Evolutionary conservation across 1,284 basidiomycete genomes (phyloP).

Genomic region (Ceratobasidium sp.): DNA sequence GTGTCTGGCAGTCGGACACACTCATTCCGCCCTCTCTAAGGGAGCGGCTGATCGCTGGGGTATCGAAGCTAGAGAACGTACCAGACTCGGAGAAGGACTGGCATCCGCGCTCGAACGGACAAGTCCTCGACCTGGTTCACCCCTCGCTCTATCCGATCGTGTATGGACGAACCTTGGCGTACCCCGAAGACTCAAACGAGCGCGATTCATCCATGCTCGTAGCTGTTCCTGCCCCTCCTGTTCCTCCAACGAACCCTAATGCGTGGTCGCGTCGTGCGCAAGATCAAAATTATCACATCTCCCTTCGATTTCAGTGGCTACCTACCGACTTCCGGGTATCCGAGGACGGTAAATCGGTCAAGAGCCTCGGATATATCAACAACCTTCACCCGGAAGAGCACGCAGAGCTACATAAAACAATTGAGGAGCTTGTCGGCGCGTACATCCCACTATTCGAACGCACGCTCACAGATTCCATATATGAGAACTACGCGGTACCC

Average conservation of each 20-base stretch:
- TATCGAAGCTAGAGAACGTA: conserved; percentile 55
- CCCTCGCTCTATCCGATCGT: conserved; percentile 59
- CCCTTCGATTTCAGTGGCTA: conserved; percentile 55
- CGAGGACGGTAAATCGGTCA: conserved; percentile 45
- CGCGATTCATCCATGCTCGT: not conserved
- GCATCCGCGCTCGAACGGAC: conserved; percentile 60
- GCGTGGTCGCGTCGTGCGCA: not conserved
- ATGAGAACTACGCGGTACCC: conserved; percentile 6
- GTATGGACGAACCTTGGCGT: conserved; percentile 51
- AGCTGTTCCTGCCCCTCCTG: not conserved
- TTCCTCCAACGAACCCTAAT: not conserved
- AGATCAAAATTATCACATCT: conserved; percentile 15
- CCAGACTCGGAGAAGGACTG: conserved; percentile 58
- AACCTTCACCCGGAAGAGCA: conserved; percentile 56
- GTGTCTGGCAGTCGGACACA: conserved; percentile 41
- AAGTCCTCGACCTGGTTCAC: conserved; percentile 60
- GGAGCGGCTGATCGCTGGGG: conserved; percentile 47
- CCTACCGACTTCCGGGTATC: conserved; percentile 54
- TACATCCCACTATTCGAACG: conserved; percentile 53
- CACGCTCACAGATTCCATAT: conserved; percentile 59
- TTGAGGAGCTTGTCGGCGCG: conserved; percentile 47
- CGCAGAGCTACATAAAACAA: conserved; percentile 44
- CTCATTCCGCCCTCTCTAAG: conserved; percentile 20
- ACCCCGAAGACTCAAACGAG: conserved; percentile 4
- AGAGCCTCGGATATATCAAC: conserved; percentile 52